Evolutionary conservation across 2,329 filamentous ascomycete species (phyloP).

Genomic region (Hypoxylon sp.): DNA sequence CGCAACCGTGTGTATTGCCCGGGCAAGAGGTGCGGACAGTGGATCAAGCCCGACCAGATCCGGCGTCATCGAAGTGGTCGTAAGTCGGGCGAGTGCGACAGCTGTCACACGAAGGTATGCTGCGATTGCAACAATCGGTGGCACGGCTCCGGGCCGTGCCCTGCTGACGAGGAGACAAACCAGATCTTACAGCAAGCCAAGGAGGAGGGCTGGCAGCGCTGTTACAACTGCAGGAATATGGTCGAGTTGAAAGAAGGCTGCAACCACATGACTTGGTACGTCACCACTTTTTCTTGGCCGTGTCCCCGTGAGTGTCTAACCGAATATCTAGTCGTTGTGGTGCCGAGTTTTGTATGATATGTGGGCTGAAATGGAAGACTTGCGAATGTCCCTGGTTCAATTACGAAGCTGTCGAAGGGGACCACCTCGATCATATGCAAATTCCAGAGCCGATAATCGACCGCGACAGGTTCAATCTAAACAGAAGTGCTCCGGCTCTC

Average conservation of each 20-base stretch:
- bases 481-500: slow-evolving; percentile 36
- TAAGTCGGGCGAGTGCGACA: slow-evolving; percentile 77
- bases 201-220: slow-evolving; percentile 80
- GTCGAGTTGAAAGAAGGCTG: slow-evolving; percentile 87
- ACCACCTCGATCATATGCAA: slow-evolving; percentile 69
- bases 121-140: slow-evolving; percentile 79
- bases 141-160: slow-evolving; percentile 79
- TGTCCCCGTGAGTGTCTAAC: slow-evolving; percentile 45
- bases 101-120: slow-evolving; percentile 83
- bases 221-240: slow-evolving; percentile 79
- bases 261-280: slow-evolving; percentile 90
- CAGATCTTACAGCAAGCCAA: slow-evolving; percentile 75
- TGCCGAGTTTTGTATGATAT: slow-evolving; percentile 90
- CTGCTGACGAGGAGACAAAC: slow-evolving; percentile 77
- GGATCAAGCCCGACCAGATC: slow-evolving; percentile 82
- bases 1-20: slow-evolving; percentile 85
- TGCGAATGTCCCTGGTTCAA: slow-evolving; percentile 89
- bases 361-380: slow-evolving; percentile 84
- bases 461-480: slow-evolving; percentile 55
- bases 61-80: slow-evolving; percentile 68
- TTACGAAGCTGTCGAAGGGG: slow-evolving; percentile 68
- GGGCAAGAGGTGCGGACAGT: slow-evolving; percentile 78
- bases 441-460: slow-evolving; percentile 59
- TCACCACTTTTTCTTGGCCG: slow-evolving; percentile 32
- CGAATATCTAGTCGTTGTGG: slow-evolving; percentile 72